Evolutionary conservation across 768 basidiomycete genomes (phyloP).

Genomic region (Rossbeevera mucosa): DNA sequence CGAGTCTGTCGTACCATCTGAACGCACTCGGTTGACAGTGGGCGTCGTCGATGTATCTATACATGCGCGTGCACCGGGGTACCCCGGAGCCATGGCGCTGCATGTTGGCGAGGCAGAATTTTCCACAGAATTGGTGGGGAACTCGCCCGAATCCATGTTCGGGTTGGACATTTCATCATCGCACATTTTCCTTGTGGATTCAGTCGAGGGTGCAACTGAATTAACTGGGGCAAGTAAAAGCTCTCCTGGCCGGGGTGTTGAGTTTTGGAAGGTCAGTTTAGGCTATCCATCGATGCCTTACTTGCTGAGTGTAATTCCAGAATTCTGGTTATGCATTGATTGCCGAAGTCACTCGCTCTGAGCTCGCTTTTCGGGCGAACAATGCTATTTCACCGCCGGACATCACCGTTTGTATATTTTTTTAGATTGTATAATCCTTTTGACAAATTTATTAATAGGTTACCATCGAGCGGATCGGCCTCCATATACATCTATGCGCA

Average conservation of each 20-base stretch:
- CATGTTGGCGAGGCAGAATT: constrained; percentile 65
- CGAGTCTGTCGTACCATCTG: constrained; percentile 87
- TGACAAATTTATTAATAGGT: constrained; percentile 38
- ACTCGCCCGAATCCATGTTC: constrained; percentile 53
- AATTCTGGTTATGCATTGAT: constrained; percentile 65
- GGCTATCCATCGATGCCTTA: not conserved
- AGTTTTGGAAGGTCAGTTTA: constrained; percentile 63
- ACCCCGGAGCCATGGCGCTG: constrained; percentile 63
- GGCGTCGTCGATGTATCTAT: constrained; percentile 64
- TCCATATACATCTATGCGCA: constrained; percentile 70
- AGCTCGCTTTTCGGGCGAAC: constrained; percentile 36
- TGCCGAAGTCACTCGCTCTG: constrained; percentile 51
- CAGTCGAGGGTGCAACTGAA: constrained; percentile 35
- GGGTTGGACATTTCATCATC: constrained; percentile 45
- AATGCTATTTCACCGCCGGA: constrained; percentile 29
- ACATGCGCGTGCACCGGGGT: constrained; percentile 50
- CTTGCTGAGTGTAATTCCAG: constrained; percentile 31
- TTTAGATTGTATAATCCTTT: not conserved
- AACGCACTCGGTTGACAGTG: constrained; percentile 70
- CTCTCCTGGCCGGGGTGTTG: constrained; percentile 33
- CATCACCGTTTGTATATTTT: constrained; percentile 35
- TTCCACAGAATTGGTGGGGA: constrained; percentile 67
- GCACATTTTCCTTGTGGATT: constrained; percentile 52
- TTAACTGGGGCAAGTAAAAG: constrained; percentile 16
- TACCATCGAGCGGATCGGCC: constrained; percentile 44